Percentiles rank a stretch among this genome's conserved stretches.
Evolutionary conservation across 2,329 filamentous ascomycete species (phyloP).

Genomic region (Tolypocladium ophioglossoides): DNA sequence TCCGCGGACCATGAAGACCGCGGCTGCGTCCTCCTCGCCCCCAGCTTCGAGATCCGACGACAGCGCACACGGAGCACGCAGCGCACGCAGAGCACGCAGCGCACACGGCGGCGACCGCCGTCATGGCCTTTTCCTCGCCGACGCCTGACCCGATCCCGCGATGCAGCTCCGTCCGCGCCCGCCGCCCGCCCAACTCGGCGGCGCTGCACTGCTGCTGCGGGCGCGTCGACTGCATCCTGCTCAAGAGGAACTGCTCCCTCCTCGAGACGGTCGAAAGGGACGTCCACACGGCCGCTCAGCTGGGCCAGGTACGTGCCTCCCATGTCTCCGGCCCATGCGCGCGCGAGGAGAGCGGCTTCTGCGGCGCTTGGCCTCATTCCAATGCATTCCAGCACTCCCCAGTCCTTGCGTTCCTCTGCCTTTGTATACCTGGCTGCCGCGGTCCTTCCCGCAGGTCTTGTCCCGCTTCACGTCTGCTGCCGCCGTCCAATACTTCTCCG

Average conservation of each 20-base stretch:
- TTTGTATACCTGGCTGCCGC: not conserved
- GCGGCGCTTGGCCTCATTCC: not conserved
- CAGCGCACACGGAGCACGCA: not conserved
- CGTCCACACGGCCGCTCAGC: constrained; percentile 72
- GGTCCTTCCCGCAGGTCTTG: not conserved
- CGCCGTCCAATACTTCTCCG: not conserved
- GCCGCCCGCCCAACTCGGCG: constrained; percentile 15
- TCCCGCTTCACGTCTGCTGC: not conserved
- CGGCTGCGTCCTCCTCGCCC: not conserved
- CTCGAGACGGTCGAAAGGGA: constrained; percentile 79
- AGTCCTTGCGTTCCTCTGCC: not conserved
- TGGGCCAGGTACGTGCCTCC: constrained; percentile 69
- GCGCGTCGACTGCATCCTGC: constrained; percentile 63
- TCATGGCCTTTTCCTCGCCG: constrained; percentile 3
- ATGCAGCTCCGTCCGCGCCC: constrained; percentile 12
- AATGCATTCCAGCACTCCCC: not conserved
- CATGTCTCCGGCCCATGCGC: not conserved
- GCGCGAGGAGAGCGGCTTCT: not conserved
- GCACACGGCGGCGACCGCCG: not conserved
- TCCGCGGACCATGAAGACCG: constrained; percentile 5
- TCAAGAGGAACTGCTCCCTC: constrained; percentile 69
- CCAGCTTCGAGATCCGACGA: not conserved
- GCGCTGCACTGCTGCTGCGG: constrained; percentile 74
- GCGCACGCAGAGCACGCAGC: not conserved
- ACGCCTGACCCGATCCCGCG: constrained; percentile 10